These are phyloP conservation scores for Trichoderma virens DNA, from an alignment of 495 filamentous ascomycete species.

Conservation along the genomic window DNA sequence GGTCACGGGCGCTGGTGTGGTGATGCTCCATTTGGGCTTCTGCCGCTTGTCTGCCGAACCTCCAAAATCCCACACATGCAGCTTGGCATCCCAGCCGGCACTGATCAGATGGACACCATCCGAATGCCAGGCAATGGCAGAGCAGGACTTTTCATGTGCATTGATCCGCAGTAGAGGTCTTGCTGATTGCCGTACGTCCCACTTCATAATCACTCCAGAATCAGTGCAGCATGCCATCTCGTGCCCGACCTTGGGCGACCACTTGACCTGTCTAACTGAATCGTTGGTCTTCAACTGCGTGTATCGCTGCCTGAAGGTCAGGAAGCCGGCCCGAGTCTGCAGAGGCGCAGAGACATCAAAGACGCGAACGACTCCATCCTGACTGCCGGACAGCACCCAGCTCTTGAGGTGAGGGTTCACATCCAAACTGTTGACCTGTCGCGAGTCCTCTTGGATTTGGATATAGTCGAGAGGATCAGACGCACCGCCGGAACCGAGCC, in stretches of 20 bases:
- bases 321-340: constrained; percentile 29
- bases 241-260: constrained; percentile 77
- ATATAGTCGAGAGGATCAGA: constrained; percentile 56
- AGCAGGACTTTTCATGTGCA: constrained; percentile 71
- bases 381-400: constrained; percentile 78
- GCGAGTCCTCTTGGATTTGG: constrained; percentile 67
- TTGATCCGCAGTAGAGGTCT: constrained; percentile 60
- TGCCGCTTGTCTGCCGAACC: constrained; percentile 68
- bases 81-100: constrained; percentile 71
- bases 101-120: constrained; percentile 87
- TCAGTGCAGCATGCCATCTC: constrained; percentile 89
- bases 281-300: constrained; percentile 49
- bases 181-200: constrained; percentile 41
- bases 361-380: constrained; percentile 78
- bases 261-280: constrained; percentile 77
- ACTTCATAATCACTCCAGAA: constrained; percentile 60
- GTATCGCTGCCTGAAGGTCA: constrained; percentile 28
- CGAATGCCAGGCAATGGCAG: constrained; percentile 88
- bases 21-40: constrained; percentile 60
- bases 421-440: constrained; percentile 86
- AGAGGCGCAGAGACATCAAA: constrained; percentile 41
- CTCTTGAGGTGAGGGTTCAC: constrained; percentile 77
- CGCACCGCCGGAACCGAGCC: constrained; percentile 34
- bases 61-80: constrained; percentile 89
- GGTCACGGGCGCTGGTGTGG: constrained; percentile 55